Evolutionary conservation across 495 filamentous ascomycete species (phyloP).

Genomic region (Aspergillus avenaceus): DNA sequence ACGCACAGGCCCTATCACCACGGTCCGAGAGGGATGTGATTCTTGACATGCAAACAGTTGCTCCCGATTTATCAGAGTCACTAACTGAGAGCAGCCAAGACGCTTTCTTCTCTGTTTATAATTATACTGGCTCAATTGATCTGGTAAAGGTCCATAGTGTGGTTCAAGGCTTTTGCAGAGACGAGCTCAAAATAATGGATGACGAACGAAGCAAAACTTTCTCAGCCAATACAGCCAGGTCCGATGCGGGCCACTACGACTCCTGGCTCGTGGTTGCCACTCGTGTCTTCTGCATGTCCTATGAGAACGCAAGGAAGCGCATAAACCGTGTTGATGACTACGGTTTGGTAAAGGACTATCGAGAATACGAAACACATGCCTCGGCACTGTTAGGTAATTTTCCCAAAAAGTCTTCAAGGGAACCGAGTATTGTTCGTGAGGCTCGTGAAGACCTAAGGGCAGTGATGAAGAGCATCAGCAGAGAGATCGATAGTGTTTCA

Average conservation of each 20-base stretch:
- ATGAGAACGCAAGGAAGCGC: constrained; percentile 55
- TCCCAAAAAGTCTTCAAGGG: constrained; percentile 27
- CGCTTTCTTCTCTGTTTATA: constrained; percentile 36
- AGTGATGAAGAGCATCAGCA: constrained; percentile 49
- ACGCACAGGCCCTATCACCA: constrained; percentile 26
- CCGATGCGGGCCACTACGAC: constrained; percentile 32
- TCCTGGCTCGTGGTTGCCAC: constrained; percentile 62
- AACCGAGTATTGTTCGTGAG: constrained; percentile 35
- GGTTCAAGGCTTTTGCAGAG: constrained; percentile 74
- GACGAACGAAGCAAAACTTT: constrained; percentile 36
- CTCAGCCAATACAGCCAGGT: background rate
- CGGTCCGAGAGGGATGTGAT: constrained; percentile 19
- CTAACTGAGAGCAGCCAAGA: constrained; percentile 47
- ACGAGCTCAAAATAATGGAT: constrained; percentile 55
- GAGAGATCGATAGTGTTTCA: constrained; percentile 53
- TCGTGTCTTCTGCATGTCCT: constrained; percentile 58
- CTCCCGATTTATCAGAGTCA: constrained; percentile 33
- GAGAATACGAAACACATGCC: constrained; percentile 66
- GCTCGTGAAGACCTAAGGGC: constrained; percentile 44
- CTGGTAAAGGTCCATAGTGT: constrained; percentile 73
- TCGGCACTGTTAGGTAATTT: constrained; percentile 45
- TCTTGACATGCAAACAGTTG: constrained; percentile 16
- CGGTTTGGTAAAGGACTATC: constrained; percentile 67
- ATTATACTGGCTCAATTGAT: constrained; percentile 52
- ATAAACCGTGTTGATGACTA: constrained; percentile 51